phyloP scores from a whole-genome alignment of 352 stramenopile genomes.

The Pythium brassicae region DNA sequence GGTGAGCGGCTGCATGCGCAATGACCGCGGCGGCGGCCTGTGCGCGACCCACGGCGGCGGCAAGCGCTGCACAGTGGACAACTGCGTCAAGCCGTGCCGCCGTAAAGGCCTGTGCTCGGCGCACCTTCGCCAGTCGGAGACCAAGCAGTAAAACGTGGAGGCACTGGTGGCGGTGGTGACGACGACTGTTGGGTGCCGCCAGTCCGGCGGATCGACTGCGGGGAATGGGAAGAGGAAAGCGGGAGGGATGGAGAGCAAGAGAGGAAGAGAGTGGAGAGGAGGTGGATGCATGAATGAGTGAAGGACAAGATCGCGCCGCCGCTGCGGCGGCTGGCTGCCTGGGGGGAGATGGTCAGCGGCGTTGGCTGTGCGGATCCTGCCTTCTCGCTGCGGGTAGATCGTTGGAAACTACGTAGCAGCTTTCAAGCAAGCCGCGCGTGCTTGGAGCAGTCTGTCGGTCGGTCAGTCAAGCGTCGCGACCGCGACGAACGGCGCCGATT shows the following conservation, averaged over 20 bases:
- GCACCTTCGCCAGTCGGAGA: constrained; percentile 45
- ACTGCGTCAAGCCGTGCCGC: constrained; percentile 74
- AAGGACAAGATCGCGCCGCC: constrained; percentile 7
- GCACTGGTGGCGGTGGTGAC: neutral
- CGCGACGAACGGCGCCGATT: neutral
- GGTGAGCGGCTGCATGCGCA: constrained; percentile 74
- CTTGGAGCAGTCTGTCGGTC: constrained; percentile 3
- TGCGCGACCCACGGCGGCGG: constrained; percentile 79
- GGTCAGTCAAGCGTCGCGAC: neutral
- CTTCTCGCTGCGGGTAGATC: constrained; percentile 10
- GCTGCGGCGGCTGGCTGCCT: constrained; percentile 4
- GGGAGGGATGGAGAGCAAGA: constrained; percentile 2
- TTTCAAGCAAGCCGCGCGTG: constrained; percentile 4
- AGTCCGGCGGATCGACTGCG: neutral
- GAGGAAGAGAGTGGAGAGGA: constrained; percentile 5
- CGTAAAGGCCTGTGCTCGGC: constrained; percentile 81
- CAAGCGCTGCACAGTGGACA: constrained; percentile 67
- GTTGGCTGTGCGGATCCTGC: constrained; percentile 1
- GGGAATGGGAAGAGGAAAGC: constrained; percentile 4
- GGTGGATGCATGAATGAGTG: constrained; percentile 20
- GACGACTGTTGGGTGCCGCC: neutral
- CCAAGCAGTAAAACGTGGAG: constrained; percentile 19
- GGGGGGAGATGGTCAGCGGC: constrained; percentile 3
- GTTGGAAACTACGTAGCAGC: constrained; percentile 14
- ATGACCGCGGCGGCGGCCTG: constrained; percentile 77